A percentile compares a stretch with the other conserved stretches of the same genome.
phyloP scores from a whole-genome alignment of 306 rosid species.

The Lagenaria siceraria region DNA sequence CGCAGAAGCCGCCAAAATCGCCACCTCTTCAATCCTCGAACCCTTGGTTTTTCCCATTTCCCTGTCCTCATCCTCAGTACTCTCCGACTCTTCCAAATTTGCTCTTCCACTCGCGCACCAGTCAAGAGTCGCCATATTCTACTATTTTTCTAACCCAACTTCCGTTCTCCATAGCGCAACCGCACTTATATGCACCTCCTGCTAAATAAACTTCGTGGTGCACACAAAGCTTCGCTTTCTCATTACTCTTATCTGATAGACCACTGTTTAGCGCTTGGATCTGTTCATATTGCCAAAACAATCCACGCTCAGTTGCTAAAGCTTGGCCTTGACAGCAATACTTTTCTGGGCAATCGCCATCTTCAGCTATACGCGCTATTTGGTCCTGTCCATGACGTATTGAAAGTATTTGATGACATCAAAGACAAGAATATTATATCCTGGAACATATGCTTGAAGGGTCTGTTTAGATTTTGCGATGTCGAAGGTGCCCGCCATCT shows the following conservation, averaged over 20 bases:
- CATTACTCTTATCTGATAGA: slow-evolving; percentile 35
- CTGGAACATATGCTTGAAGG: slow-evolving; percentile 51
- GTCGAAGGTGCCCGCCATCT: slow-evolving; percentile 25
- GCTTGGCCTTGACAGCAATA: slow-evolving; percentile 46
- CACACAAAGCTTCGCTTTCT: slow-evolving; percentile 25
- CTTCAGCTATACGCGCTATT: slow-evolving; percentile 37
- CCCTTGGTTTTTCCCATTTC: slow-evolving; percentile 25
- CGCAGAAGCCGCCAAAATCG: slow-evolving; percentile 11
- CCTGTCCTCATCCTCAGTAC: slow-evolving; percentile 30
- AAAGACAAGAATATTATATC: slow-evolving; percentile 45
- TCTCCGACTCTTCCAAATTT: slow-evolving; percentile 43
- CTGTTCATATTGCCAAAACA: slow-evolving; percentile 20
- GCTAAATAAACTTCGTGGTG: slow-evolving; percentile 30
- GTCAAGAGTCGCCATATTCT: neutral
- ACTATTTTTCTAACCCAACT: neutral
- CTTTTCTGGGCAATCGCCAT: slow-evolving; percentile 62
- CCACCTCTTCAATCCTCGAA: slow-evolving; percentile 17
- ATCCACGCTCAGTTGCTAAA: slow-evolving; percentile 59
- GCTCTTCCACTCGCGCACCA: slow-evolving; percentile 20
- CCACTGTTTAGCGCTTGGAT: slow-evolving; percentile 29
- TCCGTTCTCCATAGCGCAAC: neutral
- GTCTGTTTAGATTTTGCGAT: slow-evolving; percentile 34
- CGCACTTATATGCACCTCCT: slow-evolving; percentile 47
- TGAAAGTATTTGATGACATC: slow-evolving; percentile 45
- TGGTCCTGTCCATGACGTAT: slow-evolving; percentile 36